These are phyloP conservation scores for Sclerotinia nivalis DNA, from an alignment of 2,329 filamentous ascomycete species.

Conservation along the genomic window DNA sequence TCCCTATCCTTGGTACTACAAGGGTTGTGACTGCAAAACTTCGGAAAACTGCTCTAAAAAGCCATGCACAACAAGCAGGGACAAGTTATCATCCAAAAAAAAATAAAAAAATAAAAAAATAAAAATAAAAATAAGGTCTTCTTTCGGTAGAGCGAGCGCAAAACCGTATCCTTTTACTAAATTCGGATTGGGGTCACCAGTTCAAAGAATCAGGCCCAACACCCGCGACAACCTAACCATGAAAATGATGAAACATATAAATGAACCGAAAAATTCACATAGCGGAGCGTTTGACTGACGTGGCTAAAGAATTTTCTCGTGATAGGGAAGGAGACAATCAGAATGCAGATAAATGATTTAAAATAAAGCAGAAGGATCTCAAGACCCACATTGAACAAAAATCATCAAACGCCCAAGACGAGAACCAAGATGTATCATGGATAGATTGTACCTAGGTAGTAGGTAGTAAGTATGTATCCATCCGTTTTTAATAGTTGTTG, in stretches of 20 bases:
- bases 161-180: neutral
- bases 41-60: too few relatives aligned
- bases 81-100: too few relatives aligned
- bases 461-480: neutral
- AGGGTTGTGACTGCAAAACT: neutral
- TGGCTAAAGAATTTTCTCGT: constrained; percentile 18
- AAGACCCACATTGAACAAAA: constrained; percentile 2
- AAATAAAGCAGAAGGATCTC: constrained; percentile 1
- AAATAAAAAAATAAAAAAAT: too few relatives aligned
- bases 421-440: constrained; percentile 1
- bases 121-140: neutral
- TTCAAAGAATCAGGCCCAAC: constrained; percentile 3
- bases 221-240: constrained; percentile 9
- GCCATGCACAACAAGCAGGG: too few relatives aligned
- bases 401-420: constrained; percentile 5
- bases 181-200: neutral
- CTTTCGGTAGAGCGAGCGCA: neutral
- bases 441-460: constrained; percentile 1
- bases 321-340: constrained; percentile 12
- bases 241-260: constrained; percentile 17
- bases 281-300: constrained; percentile 15
- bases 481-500: constrained; percentile 3
- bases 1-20: constrained; percentile 17
- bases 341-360: constrained; percentile 1
- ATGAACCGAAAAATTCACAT: neutral